These are phyloP conservation scores for Epichloe sylvatica DNA, from an alignment of 2,329 filamentous ascomycete genomes.

Conservation along the genomic window DNA sequence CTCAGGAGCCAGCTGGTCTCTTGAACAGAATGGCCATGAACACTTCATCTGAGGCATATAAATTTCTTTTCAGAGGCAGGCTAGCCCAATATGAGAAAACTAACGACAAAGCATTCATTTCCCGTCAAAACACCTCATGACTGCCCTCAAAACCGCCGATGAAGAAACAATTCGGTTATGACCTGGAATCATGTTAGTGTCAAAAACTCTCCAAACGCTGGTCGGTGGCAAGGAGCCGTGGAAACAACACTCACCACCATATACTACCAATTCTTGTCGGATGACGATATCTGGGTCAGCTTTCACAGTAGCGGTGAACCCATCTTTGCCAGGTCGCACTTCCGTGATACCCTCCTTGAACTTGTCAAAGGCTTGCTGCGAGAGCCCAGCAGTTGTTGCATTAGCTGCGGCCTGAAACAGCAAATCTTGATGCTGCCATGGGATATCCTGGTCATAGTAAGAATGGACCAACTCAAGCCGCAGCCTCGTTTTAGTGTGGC, in stretches of 20 bases:
- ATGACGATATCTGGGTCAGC: constrained; percentile 33
- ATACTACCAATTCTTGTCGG: constrained; percentile 38
- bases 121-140: constrained; percentile 49
- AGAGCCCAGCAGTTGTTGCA: constrained; percentile 28
- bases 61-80: no score
- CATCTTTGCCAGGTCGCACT: constrained; percentile 26
- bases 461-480: constrained; percentile 67
- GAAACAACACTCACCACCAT: constrained; percentile 33
- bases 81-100: no score
- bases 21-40: no score
- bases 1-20: no score
- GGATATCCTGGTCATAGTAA: constrained; percentile 68
- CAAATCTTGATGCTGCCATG: constrained; percentile 53
- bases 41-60: no score
- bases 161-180: constrained; percentile 59
- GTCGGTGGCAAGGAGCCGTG: not conserved
- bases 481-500: constrained; percentile 37
- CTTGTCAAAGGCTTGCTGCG: constrained; percentile 24
- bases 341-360: constrained; percentile 34
- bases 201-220: not conserved
- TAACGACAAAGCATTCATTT: not conserved
- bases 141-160: constrained; percentile 47
- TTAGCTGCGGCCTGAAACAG: constrained; percentile 48
- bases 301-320: constrained; percentile 34
- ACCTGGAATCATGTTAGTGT: constrained; percentile 26